Evolutionary conservation across 2,329 filamentous ascomycete genomes (phyloP), one percentile per base, ranked within the genome.

Genomic region (Tolypocladium ovalisporum): DNA sequence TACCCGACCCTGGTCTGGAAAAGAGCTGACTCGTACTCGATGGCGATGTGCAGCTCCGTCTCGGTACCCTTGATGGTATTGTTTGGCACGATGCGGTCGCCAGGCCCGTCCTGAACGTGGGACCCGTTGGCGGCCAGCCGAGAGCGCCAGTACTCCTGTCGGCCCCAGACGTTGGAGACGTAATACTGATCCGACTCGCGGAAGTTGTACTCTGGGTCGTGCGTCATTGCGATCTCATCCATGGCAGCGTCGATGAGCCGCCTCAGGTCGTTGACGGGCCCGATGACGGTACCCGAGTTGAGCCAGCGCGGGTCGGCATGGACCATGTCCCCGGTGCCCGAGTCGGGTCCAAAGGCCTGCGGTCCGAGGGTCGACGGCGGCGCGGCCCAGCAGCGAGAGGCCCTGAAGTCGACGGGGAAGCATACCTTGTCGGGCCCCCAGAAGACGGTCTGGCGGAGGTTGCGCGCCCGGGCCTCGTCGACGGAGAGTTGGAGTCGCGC

Each of bases 221-320:
- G 70, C 1, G 72, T 70, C 13, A 65, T 65, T 37, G 67, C 62
- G 54, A 76, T 62, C 56, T 68, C 66, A 19, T 61, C 60, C 51
- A 70, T 62, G 22, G 64, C 63, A 8, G 62, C 68, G 6, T 63
- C 52, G 29, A 71, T 59, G 12, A 68, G 63, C 13, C 58, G 62
- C 55, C 61, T 65, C 57, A 71, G 8, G 29, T 71, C 67, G 7
- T 62, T 63, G 22, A 73, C 60, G 1, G 73, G 74, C 1, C 73
- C 75, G 52, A 77, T 75, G 32, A 76, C 69, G 19, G 74, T 76
- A n/a, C 75, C 75, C 5, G 75, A 77, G 64, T 77, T 77, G 37
- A 77, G 66, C 68, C 70, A 77, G 24, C 70, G 69, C 9, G 74
- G 71, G 36, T 72, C 68, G n/a, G 66, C 65, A 42, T 64, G 64